phyloP scores from a whole-genome alignment of 805 yeast genomes.

The Teunomyces pallodes region DNA sequence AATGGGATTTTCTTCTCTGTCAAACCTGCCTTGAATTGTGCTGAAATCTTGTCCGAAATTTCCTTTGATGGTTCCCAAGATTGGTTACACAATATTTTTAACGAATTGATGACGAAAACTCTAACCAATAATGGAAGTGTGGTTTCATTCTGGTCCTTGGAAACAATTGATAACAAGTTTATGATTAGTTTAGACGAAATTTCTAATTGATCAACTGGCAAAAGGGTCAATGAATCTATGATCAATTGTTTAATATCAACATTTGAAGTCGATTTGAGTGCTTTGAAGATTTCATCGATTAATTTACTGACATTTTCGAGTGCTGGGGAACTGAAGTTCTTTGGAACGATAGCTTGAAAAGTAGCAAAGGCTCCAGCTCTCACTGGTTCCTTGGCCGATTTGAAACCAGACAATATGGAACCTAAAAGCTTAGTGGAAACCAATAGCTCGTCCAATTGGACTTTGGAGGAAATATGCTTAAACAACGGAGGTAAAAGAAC shows the following conservation, averaged over 20 bases:
- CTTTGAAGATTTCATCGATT: slow-evolving; percentile 53
- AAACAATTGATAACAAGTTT: slow-evolving; percentile 48
- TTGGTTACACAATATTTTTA: slow-evolving; percentile 16
- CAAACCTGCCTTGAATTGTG: slow-evolving; percentile 55
- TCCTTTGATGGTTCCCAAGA: slow-evolving; percentile 8
- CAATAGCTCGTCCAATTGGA: slow-evolving; percentile 44
- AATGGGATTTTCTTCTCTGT: slow-evolving; percentile 60
- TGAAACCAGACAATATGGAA: slow-evolving; percentile 46
- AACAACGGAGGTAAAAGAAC: slow-evolving; percentile 52
- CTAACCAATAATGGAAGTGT: slow-evolving; percentile 50
- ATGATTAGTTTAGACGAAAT: slow-evolving; percentile 32
- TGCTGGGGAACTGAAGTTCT: slow-evolving; percentile 13
- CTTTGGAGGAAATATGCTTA: slow-evolving; percentile 9
- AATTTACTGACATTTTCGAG: slow-evolving; percentile 29
- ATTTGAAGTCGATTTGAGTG: slow-evolving; percentile 54
- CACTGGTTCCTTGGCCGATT: slow-evolving; percentile 68
- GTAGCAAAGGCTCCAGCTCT: slow-evolving; percentile 48
- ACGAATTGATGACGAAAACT: slow-evolving; percentile 48
- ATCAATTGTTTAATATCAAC: slow-evolving; percentile 64
- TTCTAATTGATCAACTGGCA: slow-evolving; percentile 24
- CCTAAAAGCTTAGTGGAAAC: slow-evolving; percentile 31
- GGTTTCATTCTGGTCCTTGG: slow-evolving; percentile 75
- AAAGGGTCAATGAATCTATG: slow-evolving; percentile 41
- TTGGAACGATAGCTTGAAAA: slow-evolving; percentile 20
- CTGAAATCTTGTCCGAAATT: slow-evolving; percentile 16